phyloP scores from a whole-genome alignment of 2,329 filamentous ascomycete species.

The Cercospora canescens region DNA sequence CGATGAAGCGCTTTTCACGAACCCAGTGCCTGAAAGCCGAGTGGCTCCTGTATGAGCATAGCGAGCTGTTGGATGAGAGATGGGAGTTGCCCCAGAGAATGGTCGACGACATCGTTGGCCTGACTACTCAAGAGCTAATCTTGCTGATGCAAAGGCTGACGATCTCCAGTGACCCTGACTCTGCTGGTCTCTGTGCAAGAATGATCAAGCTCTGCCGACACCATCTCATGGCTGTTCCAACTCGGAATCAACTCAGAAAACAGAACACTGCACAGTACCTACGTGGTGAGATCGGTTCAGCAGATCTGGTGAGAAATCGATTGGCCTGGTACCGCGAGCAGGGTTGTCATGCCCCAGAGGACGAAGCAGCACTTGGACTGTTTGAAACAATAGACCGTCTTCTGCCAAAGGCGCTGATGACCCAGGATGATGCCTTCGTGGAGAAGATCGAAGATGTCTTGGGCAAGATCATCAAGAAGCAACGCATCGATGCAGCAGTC shows the following conservation, averaged over 20 bases:
- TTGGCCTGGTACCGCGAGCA: slow-evolving; percentile 44
- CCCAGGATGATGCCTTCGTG: slow-evolving; percentile 13
- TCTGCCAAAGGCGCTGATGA: slow-evolving; percentile 20
- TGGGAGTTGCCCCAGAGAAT: slow-evolving; percentile 8
- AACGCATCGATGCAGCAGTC: slow-evolving; percentile 30
- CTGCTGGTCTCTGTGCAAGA: background rate
- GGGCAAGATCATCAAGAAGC: slow-evolving; percentile 10
- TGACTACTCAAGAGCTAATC: slow-evolving; percentile 6
- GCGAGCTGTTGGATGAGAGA: background rate
- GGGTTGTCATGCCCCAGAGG: slow-evolving; percentile 39
- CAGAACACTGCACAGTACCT: slow-evolving; percentile 43
- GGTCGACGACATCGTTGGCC: slow-evolving; percentile 6
- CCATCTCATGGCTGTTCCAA: slow-evolving; percentile 31
- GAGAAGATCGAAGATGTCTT: slow-evolving; percentile 15
- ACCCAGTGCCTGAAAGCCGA: slow-evolving; percentile 13
- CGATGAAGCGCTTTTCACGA: slow-evolving; percentile 37
- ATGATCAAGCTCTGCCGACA: slow-evolving; percentile 1
- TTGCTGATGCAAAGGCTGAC: slow-evolving; percentile 2
- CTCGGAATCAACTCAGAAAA: slow-evolving; percentile 16
- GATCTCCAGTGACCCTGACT: background rate
- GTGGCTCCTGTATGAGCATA: background rate
- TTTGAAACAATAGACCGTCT: slow-evolving; percentile 39
- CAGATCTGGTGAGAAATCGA: slow-evolving; percentile 30
- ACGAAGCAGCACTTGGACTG: slow-evolving; percentile 36
- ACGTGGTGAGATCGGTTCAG: slow-evolving; percentile 37